A percentile compares a stretch with the other conserved stretches of the same genome.
Conservation (phyloP, 768 basidiomycete genomes). For the Mycena epipterygia region DNA sequence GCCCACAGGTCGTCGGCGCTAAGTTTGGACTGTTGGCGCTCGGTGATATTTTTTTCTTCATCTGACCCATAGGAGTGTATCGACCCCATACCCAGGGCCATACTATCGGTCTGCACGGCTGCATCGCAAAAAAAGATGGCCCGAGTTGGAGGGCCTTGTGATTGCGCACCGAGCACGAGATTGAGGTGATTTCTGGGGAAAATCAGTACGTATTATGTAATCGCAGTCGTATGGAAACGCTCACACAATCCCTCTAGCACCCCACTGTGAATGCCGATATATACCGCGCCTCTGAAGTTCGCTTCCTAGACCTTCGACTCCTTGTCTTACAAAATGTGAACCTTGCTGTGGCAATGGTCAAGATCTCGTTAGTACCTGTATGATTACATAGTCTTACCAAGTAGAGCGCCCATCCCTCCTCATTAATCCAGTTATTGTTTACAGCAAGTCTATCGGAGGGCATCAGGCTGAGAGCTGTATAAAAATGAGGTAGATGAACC, state of each 20-base stretch:
- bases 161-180: slow-evolving; percentile 57
- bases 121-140: slow-evolving; percentile 70
- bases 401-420: slow-evolving; percentile 79
- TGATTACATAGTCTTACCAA: slow-evolving; percentile 55
- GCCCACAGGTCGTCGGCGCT: slow-evolving; percentile 74
- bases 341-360: slow-evolving; percentile 65
- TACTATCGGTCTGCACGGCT: slow-evolving; percentile 73
- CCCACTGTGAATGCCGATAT: slow-evolving; percentile 77
- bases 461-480: neutral
- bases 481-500: slow-evolving; percentile 51
- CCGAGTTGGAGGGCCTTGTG: slow-evolving; percentile 65
- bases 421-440: slow-evolving; percentile 78
- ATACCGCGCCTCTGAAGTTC: slow-evolving; percentile 79
- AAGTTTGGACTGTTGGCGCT: slow-evolving; percentile 70
- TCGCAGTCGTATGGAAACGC: slow-evolving; percentile 37
- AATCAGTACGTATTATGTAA: neutral
- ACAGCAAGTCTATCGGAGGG: slow-evolving; percentile 63
- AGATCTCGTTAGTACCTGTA: neutral
- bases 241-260: slow-evolving; percentile 79
- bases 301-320: slow-evolving; percentile 74
- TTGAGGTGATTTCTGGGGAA: slow-evolving; percentile 63
- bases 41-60: too few species aligned
- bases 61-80: slow-evolving; percentile 42
- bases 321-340: slow-evolving; percentile 74
- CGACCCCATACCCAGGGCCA: slow-evolving; percentile 44